Evolutionary conservation across 176 grass and related monocot species (phyloP), one percentile per base, ranked within the genome.

Genomic region (Carex kokanica): DNA sequence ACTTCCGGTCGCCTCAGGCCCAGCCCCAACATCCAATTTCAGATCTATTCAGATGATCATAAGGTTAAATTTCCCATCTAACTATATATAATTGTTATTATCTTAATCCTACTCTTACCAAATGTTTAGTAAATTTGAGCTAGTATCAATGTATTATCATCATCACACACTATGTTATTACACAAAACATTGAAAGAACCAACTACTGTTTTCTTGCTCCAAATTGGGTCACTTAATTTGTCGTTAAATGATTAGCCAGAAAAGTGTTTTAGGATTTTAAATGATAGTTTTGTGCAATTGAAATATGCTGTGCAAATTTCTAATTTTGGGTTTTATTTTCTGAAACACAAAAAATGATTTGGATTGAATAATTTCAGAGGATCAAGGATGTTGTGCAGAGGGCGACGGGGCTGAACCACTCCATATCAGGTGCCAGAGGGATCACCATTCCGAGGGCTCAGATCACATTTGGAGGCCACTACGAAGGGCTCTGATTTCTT

Each of bases 401-500:
- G 38, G 82, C 95, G 0, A 86, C 87, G 0, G 88, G 89, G 80
- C 7, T 98, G 86, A 98, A 98, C 67, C 95, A 94, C 49, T 89
- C 90, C 18, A 81, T 98, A 56, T 86, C 92, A 51, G 88, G 92
- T 2, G 74, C 88, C 5, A 88, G 87, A 78, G 95, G 88, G 25
- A 93, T 85, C 66, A 82, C 90, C 9, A 84, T 91, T 21, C 47
- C 82, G 57, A 89, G 87, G 87, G 84, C 92, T 52, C 87, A 85
- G 79, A 90, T 98, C 63, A 90, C 95, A 1, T 93, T 94, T 59
- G 90, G 90, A 55, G 95, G 92, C 41, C 84, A 87, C 89, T 94
- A 92, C 1, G 56, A 80, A 31, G 89, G 89, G 18, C 64, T 91
- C 36, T 94, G 91, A 95, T 74, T 17, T 9, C 63, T 78, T 34